Percentiles rank a stretch among this genome's conserved stretches.
Evolutionary conservation across 371 early-diverging fungal genomes (phyloP).

Genomic region (Mucor velutinosus): DNA sequence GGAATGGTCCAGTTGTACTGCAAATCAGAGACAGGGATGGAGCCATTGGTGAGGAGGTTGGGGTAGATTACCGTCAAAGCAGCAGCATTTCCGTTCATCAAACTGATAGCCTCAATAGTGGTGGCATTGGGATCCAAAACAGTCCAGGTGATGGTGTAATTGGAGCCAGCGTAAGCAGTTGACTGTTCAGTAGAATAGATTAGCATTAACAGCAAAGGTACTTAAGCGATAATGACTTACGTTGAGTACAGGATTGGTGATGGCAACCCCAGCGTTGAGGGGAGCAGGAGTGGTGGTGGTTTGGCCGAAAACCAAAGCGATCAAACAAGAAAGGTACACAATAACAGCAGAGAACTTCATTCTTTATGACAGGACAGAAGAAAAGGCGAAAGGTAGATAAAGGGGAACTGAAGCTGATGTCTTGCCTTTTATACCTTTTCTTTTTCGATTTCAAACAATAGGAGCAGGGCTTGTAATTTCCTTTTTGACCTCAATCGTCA

Average conservation of each 20-base stretch:
- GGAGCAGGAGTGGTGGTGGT: neutral
- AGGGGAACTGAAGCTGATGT: neutral
- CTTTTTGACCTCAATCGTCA: neutral
- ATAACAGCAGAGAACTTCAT: conserved; percentile 10
- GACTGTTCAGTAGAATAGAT: neutral
- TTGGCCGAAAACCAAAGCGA: conserved; percentile 5
- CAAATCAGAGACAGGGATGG: conserved; percentile 9
- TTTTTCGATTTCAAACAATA: neutral
- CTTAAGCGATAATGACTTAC: conserved; percentile 4
- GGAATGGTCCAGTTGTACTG: conserved; percentile 22
- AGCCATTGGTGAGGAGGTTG: conserved; percentile 17
- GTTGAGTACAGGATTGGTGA: conserved; percentile 4
- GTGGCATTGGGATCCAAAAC: conserved; percentile 10
- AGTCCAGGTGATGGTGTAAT: conserved; percentile 11
- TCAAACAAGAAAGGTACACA: neutral
- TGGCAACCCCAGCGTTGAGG: conserved; percentile 15
- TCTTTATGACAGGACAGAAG: conserved; percentile 15
- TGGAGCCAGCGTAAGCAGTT: neutral
- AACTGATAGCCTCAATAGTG: conserved; percentile 11
- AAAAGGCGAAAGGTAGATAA: neutral
- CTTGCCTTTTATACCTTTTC: neutral
- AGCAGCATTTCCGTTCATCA: conserved; percentile 19
- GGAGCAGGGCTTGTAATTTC: neutral
- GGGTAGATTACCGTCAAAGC: conserved; percentile 1
- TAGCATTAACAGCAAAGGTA: neutral